phyloP scores from a whole-genome alignment of 352 stramenopile genomes.

The Pseudoperonospora humuli region DNA sequence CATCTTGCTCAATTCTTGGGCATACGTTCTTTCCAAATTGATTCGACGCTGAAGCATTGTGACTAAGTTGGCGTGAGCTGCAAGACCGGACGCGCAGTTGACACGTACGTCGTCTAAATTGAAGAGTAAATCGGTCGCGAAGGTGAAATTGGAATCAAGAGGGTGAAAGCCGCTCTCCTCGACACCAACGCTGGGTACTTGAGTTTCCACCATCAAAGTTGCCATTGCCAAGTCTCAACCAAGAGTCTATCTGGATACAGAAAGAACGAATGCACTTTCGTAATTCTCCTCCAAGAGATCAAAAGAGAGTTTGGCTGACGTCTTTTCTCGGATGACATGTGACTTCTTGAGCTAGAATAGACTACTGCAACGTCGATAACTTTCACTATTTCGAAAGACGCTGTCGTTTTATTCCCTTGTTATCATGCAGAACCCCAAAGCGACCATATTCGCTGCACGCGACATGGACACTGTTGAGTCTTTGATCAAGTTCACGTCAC shows the following conservation, averaged over 20 bases:
- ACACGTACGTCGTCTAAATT: conserved; percentile 58
- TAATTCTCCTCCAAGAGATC: not conserved
- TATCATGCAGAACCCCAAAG: conserved; percentile 11
- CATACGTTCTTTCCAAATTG: conserved; percentile 63
- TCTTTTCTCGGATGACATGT: conserved; percentile 6
- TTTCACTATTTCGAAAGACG: conserved; percentile 6
- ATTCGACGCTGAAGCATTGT: conserved; percentile 65
- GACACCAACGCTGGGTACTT: not conserved
- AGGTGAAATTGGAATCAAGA: conserved; percentile 36
- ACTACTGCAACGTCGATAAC: conserved; percentile 16
- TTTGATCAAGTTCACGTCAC: conserved; percentile 1
- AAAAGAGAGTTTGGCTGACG: not conserved
- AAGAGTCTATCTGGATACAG: not conserved
- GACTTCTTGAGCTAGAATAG: conserved; percentile 13
- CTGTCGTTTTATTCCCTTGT: no score
- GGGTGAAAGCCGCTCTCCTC: not conserved
- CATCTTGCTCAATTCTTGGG: conserved; percentile 56
- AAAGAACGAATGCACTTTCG: not conserved
- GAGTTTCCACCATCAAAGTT: not conserved
- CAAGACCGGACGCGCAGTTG: conserved; percentile 35
- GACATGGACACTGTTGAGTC: conserved; percentile 1
- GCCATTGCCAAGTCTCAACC: not conserved
- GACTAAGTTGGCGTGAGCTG: conserved; percentile 49
- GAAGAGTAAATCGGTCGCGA: conserved; percentile 74
- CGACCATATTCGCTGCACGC: not conserved